Base-by-base conservation (phyloP, 768 basidiomycete species). In the Termitomyces sp. region DNA sequence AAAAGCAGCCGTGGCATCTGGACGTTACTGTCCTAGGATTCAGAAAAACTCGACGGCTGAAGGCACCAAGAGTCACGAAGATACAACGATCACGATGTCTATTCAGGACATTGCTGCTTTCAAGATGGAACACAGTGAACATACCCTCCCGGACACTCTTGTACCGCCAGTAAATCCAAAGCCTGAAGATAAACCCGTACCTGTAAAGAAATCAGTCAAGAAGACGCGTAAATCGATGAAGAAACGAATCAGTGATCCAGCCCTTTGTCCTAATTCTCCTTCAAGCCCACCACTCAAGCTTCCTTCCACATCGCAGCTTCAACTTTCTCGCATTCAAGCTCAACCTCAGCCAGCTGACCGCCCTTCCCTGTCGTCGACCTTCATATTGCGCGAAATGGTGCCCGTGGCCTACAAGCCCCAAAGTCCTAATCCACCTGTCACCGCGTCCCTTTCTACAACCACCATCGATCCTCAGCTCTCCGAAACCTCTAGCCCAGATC, bases 1-100 rank as follows among this genome's bases (percentile, higher is more conserved):
- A 12, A 72, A 72, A 39, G 60, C 58, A 9, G 61, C 64, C 22
- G 65, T 57, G 51, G 32, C 50, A n/a, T 29, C 36, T 20, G 41
- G 16, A 15, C 12, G 5, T 12, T n/a, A n/a, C n/a, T n/a, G 18
- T 32, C 13, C n/a, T n/a, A 31, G 20, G 35, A 12, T 12, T 9
- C 49, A 23, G 27, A 29, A 44, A 35, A 35, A 39, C 22, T 23
- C 45, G 32, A 31, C 22, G 25, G 31, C 5, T 3, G 50, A 39
- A 2, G 35, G 9, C 4, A 41, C 15, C 13, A 22, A 39, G 25
- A 11, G 5, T 22, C 27, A 39, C 33, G 13, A 48, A 31, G 39
- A 51, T 15, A 31, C 39, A 29, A 11, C 11, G 11, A 32, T 41
- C 16, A 29, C 52, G 7, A 57, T 58, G 31, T 56, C 60, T 15